Evolutionary conservation across 1,284 basidiomycete genomes (phyloP).

Genomic region (Fistulinella staudtii): DNA sequence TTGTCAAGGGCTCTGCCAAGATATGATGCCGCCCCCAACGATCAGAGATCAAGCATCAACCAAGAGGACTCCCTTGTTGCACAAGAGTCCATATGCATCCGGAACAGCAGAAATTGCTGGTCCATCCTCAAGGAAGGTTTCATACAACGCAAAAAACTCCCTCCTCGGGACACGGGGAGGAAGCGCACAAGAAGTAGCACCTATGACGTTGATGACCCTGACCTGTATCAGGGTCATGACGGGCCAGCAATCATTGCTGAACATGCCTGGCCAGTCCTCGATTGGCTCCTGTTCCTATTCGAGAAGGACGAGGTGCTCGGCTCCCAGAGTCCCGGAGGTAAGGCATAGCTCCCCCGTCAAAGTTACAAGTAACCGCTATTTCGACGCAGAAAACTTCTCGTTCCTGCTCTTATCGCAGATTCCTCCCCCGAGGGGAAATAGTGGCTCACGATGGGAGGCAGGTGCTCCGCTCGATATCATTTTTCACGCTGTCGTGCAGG

Average conservation of each 20-base stretch:
- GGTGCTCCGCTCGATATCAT: conserved; percentile 54
- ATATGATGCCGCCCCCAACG: conserved; percentile 8
- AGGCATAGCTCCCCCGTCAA: conserved; percentile 1
- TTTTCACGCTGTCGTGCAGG: conserved; percentile 48
- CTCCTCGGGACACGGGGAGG: conserved; percentile 30
- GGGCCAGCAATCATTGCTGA: conserved; percentile 45
- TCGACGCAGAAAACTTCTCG: conserved; percentile 48
- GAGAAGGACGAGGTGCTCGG: conserved; percentile 53
- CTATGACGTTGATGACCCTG: too few relatives aligned
- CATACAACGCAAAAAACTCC: conserved; percentile 38
- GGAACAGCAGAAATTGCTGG: conserved; percentile 57
- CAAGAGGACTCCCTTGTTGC: conserved; percentile 56
- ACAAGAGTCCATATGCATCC: conserved; percentile 48
- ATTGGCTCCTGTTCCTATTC: conserved; percentile 61
- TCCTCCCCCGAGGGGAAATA: conserved; percentile 49
- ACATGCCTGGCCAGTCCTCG: conserved; percentile 61
- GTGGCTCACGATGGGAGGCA: conserved; percentile 53
- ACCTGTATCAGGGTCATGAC: too few relatives aligned
- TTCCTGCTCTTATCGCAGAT: conserved; percentile 61
- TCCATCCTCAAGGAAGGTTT: conserved; percentile 53
- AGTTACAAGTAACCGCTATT: conserved; percentile 10
- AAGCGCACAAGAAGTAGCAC: conserved; percentile 24
- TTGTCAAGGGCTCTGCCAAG: conserved; percentile 50
- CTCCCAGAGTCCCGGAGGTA: conserved; percentile 29
- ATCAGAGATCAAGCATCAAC: conserved; percentile 36